Evolutionary conservation across 2,329 filamentous ascomycete genomes (phyloP).

Genomic region (Sordariomycetes sp.): DNA sequence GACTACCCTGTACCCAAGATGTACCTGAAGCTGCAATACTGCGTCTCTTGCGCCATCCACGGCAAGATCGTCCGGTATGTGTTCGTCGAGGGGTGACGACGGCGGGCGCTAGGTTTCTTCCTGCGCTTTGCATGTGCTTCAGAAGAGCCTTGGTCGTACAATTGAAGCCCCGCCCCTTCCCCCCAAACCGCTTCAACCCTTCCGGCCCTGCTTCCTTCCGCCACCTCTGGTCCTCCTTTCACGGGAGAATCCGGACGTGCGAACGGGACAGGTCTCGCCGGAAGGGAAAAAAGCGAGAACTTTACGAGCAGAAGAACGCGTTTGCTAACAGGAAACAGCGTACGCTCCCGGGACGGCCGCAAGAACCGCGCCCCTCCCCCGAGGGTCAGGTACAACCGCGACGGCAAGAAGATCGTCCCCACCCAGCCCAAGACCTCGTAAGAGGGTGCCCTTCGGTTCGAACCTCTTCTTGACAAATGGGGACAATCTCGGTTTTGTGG

Average conservation of each 20-base stretch:
- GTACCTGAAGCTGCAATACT: constrained; percentile 99
- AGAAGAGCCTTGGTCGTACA: constrained; percentile 52
- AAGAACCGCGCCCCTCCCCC: constrained; percentile 98
- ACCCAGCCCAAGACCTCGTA: constrained; percentile 54
- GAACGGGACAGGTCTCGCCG: not conserved
- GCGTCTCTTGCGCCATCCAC: constrained; percentile 99
- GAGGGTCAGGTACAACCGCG: constrained; percentile 99
- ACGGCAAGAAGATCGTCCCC: constrained; percentile 98
- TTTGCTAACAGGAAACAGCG: constrained; percentile 52
- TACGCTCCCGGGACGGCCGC: constrained; percentile 91
- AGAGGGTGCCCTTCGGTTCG: not conserved
- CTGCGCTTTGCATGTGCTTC: constrained; percentile 32
- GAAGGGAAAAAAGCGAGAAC: not conserved
- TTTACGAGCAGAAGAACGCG: constrained; percentile 1
- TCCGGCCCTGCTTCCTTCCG: not conserved
- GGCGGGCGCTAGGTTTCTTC: constrained; percentile 10
- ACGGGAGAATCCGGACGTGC: not conserved
- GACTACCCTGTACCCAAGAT: constrained; percentile 99
- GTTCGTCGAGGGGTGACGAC: constrained; percentile 50
- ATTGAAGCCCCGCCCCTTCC: constrained; percentile 14
- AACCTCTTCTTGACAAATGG: not conserved
- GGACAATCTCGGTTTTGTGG: not conserved
- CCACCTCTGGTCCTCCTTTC: not conserved
- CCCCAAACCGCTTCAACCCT: constrained; percentile 13
- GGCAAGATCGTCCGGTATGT: constrained; percentile 99